A percentile compares a stretch with the other conserved stretches of the same genome.
These are phyloP conservation scores for Paracorniculantispora psalliotae DNA, from an alignment of 2,329 filamentous ascomycete genomes.

Conservation along the genomic window DNA sequence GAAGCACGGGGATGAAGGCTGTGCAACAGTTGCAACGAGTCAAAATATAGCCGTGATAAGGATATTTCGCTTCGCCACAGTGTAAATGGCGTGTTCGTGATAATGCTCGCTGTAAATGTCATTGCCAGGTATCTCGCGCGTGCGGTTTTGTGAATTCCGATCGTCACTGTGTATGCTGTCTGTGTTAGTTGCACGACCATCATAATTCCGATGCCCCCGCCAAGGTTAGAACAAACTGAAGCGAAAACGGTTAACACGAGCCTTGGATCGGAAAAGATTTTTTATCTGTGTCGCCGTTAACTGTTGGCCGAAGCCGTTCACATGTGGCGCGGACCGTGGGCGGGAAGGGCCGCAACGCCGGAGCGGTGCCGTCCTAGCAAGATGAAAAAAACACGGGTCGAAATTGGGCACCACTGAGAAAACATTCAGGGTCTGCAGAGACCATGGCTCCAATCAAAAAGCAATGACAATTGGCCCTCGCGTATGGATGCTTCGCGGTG, in stretches of 20 bases:
- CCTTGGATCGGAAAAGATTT: not conserved
- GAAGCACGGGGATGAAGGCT: not conserved
- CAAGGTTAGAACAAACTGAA: not conserved
- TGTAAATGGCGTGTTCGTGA: not conserved
- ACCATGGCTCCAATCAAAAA: not conserved
- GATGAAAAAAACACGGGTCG: not conserved
- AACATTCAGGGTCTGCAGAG: not conserved
- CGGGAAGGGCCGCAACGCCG: constrained; percentile 11
- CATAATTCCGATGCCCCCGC: not conserved
- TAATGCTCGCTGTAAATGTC: not conserved
- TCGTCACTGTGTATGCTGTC: not conserved
- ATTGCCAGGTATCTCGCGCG: not conserved
- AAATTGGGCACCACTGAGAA: not conserved
- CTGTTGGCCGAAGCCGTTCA: constrained; percentile 10
- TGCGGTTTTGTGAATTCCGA: not conserved
- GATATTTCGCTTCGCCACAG: not conserved
- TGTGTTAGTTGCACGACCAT: not conserved
- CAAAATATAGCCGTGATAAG: not conserved
- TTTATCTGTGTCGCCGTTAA: not conserved
- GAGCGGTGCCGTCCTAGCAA: not conserved
- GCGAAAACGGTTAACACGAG: not conserved
- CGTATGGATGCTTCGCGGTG: not conserved
- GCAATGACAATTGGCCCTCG: not conserved
- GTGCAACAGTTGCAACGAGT: not conserved
- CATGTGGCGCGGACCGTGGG: constrained; percentile 10